Base-by-base conservation (phyloP, 73 alveolate species). In the Paraurostyla sp. region DNA sequence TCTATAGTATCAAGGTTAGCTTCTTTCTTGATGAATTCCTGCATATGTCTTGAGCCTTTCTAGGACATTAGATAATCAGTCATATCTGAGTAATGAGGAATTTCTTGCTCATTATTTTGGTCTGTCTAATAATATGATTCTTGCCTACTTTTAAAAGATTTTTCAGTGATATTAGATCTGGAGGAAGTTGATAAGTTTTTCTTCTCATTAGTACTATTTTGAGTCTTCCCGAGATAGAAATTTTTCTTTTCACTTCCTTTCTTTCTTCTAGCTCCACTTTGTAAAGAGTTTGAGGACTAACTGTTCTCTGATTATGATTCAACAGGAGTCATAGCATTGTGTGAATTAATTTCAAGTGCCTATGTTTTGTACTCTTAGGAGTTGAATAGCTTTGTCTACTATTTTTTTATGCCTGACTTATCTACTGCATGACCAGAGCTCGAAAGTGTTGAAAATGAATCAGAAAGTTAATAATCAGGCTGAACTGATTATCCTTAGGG, bases 31-130 rank as follows among this genome's bases (percentile, higher is more conserved):
- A 78, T 20, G 60, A 51, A 78, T 11, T 22, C 35, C 38, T 78
- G 46, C 89, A 78, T 78, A 36, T 20, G 25, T 52, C 76, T 78
- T 50, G 89, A 78, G 20, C 89, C 89, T 54, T 78, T 78, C 40
- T 78, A 35, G 38, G 89, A 43, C n/a, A 36, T 32, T 50, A 78
- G 16, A 36, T 49, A 78, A 23, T 78, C 89, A 13, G 20, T 13
- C 35, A 78, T 20, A n/a, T 78, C 30, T 0, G 27, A 1, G 18
- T 32, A 9, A 35, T 51, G 78, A 6, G 89, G 89, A 27, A 51
- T 35, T 7, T 78, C 89, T 22, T 3, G 2, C 43, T 29, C 62
- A 3, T 13, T 22, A 23, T 54, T 16, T 16, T 18, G 51, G 75
- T 45, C 48, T 20, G 56, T n/a, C n/a, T n/a, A n/a, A n/a, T n/a